These are phyloP conservation scores for Acrocalymma vagum DNA, from an alignment of 2,329 filamentous ascomycete species.

Conservation along the genomic window DNA sequence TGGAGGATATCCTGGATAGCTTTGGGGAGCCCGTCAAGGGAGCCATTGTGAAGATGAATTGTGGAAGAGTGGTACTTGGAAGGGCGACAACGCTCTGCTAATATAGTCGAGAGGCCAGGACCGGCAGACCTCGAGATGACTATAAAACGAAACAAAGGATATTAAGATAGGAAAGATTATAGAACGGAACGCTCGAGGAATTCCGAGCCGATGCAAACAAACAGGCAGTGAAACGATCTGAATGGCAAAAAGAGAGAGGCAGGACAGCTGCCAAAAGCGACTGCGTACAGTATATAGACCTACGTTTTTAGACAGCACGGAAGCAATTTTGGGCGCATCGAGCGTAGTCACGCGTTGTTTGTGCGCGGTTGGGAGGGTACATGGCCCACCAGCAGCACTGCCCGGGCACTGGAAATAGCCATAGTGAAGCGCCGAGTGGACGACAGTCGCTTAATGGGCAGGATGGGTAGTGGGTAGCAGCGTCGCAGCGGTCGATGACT, in stretches of 20 bases:
- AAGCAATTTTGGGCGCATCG: too few relatives aligned
- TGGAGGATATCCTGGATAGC: constrained; percentile 41
- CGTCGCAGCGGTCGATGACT: constrained; percentile 37
- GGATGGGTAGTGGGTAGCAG: constrained; percentile 20
- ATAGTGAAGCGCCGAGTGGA: constrained; percentile 42
- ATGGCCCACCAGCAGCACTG: constrained; percentile 19
- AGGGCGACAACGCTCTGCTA: background rate
- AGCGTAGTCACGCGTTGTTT: too few relatives aligned
- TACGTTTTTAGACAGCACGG: constrained; percentile 17
- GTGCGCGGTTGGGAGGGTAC: constrained; percentile 4
- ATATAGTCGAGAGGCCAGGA: constrained; percentile 11
- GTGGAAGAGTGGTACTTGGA: constrained; percentile 4
- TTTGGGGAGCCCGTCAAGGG: constrained; percentile 33
- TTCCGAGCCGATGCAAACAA: constrained; percentile 2
- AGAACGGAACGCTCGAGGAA: constrained; percentile 3
- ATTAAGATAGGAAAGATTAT: constrained; percentile 15
- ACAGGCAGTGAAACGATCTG: constrained; percentile 3
- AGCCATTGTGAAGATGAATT: constrained; percentile 30
- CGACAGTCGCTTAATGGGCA: constrained; percentile 29
- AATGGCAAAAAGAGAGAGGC: background rate
- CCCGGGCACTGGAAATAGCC: constrained; percentile 40
- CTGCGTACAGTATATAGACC: constrained; percentile 25
- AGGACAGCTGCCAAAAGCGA: background rate
- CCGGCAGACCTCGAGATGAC: constrained; percentile 17
- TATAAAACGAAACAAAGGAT: constrained; percentile 2